Evolutionary conservation across 2,329 filamentous ascomycete genomes (phyloP).

Genomic region (Cadophora luteo-olivacea): DNA sequence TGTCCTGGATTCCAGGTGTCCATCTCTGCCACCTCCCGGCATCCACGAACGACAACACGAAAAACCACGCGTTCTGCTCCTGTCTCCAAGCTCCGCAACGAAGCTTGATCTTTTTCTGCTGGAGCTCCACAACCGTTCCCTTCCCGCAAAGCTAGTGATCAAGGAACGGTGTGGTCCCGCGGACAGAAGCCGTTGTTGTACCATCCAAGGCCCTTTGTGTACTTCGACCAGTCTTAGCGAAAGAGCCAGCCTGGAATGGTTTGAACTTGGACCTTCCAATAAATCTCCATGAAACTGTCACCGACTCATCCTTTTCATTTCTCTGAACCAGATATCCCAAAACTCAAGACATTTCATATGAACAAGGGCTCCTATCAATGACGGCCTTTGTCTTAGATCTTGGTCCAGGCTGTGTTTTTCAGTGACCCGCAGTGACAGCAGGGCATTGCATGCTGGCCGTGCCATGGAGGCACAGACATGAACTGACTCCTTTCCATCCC

Average conservation of each 20-base stretch:
- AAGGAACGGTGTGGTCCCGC: conserved; percentile 10
- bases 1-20: neutral
- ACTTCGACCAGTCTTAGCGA: conserved; percentile 3
- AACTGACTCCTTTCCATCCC: conserved; percentile 7
- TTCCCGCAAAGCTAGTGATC: conserved; percentile 15
- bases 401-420: conserved; percentile 2
- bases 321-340: neutral
- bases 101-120: conserved; percentile 18
- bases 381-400: conserved; percentile 30
- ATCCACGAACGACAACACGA: conserved; percentile 8
- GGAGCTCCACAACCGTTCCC: conserved; percentile 6
- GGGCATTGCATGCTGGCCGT: conserved; percentile 16
- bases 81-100: conserved; percentile 44
- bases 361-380: conserved; percentile 23
- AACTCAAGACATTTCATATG: neutral
- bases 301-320: neutral
- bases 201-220: neutral
- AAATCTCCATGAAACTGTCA: neutral
- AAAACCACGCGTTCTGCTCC: conserved; percentile 19
- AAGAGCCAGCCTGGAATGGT: neutral
- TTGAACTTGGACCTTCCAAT: neutral
- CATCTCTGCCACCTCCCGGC: neutral
- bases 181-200: neutral
- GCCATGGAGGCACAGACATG: conserved; percentile 14
- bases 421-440: conserved; percentile 18